A percentile compares a stretch with the other conserved stretches of the same genome.
Evolutionary conservation across 2,329 filamentous ascomycete species (phyloP).

Genomic region (Phyllosticta ampelicida): DNA sequence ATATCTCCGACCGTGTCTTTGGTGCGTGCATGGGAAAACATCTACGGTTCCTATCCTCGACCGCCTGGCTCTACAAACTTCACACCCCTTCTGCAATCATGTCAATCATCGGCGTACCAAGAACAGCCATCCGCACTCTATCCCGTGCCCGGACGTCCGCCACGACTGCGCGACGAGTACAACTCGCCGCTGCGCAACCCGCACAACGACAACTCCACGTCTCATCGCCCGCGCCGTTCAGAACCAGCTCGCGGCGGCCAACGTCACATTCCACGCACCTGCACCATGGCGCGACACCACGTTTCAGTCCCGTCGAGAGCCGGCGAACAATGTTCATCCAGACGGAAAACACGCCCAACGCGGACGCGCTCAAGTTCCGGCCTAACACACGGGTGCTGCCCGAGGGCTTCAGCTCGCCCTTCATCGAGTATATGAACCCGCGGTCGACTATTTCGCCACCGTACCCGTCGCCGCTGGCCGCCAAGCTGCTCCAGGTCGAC

Average conservation of each 20-base stretch:
- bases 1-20: background rate
- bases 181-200: slow-evolving; percentile 13
- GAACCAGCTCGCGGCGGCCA: slow-evolving; percentile 22
- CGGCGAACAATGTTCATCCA: slow-evolving; percentile 89
- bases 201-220: slow-evolving; percentile 26
- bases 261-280: slow-evolving; percentile 19
- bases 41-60: background rate
- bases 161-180: slow-evolving; percentile 13
- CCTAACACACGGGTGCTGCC: slow-evolving; percentile 84
- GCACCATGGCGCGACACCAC: background rate
- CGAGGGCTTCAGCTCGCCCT: slow-evolving; percentile 58
- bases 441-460: slow-evolving; percentile 81
- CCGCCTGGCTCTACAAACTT: background rate
- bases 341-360: slow-evolving; percentile 87
- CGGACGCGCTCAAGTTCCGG: slow-evolving; percentile 90
- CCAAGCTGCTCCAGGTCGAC: slow-evolving; percentile 84
- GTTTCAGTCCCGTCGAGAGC: slow-evolving; percentile 4
- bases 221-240: slow-evolving; percentile 21
- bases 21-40: background rate
- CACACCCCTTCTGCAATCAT: slow-evolving; percentile 13
- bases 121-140: slow-evolving; percentile 21
- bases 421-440: slow-evolving; percentile 84
- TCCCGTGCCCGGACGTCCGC: slow-evolving; percentile 17
- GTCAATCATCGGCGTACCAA: slow-evolving; percentile 20
- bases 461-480: slow-evolving; percentile 81